Base-by-base conservation (phyloP, 192 early-diverging fungal genomes). In the Gigaspora rosea region DNA sequence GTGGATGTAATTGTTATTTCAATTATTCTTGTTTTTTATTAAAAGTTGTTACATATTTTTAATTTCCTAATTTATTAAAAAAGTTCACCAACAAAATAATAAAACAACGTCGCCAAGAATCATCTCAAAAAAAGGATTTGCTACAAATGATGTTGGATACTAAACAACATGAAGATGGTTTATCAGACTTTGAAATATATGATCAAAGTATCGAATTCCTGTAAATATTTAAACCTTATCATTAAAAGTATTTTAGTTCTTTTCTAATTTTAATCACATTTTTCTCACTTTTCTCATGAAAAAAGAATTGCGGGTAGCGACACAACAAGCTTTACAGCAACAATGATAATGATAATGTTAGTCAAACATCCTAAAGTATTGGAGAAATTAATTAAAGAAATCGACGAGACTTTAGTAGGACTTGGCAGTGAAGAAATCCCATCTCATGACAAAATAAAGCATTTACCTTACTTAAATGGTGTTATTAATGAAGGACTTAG, bases 401-500 rank as follows among this genome's bases (percentile, higher is more conserved):
- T 83, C 2, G 71, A 83, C 10, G 72, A 78, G 36, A 75, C 75
- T 3, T 81, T 78, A 6, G 36, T 59, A 15, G 79, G 61, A 33
- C 64, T 77, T 57, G 54, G 62, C 16, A 22, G 47, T 6, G 80
- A 57, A 7, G 63, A 65, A 10, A 20, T 81, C 33, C 82, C 80
- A 16, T 50, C 48, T 8, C 83, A 88, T 52, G 80, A 88, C 33
- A 76, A 85, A 47, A 35, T 87, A n/a, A 85, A 86, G 5, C 66
- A 81, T 54, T 62, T 89, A 9, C 80, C 86, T 8, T 86, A 84
- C 62, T 71, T 88, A 11, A 87, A 81, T 35, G 85, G 84, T 8
- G 84, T 88, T 10, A 83, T 89, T 68, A 76, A 88, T 16, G 90
- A 91, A 58, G 82, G 86, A 4, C 81, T 87, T 83, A 80, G 88